Evolutionary conservation across 202 grass and related monocot genomes (phyloP), one percentile per base, ranked within the genome.

Genomic region (Brachypodium distachyon): DNA sequence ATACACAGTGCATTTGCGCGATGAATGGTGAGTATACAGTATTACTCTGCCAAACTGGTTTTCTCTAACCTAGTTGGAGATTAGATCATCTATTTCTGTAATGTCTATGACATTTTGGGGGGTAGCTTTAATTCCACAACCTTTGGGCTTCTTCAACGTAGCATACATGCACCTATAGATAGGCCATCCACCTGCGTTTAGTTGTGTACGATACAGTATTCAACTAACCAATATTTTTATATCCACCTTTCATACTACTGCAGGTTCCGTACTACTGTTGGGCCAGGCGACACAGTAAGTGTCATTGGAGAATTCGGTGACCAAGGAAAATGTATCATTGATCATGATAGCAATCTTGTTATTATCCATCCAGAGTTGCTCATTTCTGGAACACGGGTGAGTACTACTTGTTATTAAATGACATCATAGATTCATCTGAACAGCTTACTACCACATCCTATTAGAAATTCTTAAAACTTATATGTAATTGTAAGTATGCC

Each of bases 351-450:
- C 57, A 90, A 97, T 88, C 84, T 97, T 82, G 76, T 97, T 58
- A 84, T 97, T 55, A 23, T 94, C 14, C 89, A 94, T 89, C 94
- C 94, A 51, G 91, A 94, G 64, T 81, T 90, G 67, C 91, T 97
- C 73, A 59, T 97, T 42, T 94, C 94, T 34, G 94, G 94, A 77
- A 97, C 94, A 12, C 83, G 91, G 86, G 94, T 97, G 60, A 90
- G 89, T 87, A 79, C 46, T 79, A 19, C 36, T 66, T 77, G 60
- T 56, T 70, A 27, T 71, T 76, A 59, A n/a, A 58, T 2, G 7
- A 26, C 39, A 57, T 75, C 17, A 19, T 57, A 48, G 18, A 76
- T 65, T 75, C 42, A 63, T 43, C 5, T 46, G 23, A 61, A 36
- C 58, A 59, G 27, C 29, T 77, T 67, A 33, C 39, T 77, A 63